A percentile compares a stretch with the other conserved stretches of the same genome.
phyloP scores from a whole-genome alignment of 345 rosid species.

The Populus alba region DNA sequence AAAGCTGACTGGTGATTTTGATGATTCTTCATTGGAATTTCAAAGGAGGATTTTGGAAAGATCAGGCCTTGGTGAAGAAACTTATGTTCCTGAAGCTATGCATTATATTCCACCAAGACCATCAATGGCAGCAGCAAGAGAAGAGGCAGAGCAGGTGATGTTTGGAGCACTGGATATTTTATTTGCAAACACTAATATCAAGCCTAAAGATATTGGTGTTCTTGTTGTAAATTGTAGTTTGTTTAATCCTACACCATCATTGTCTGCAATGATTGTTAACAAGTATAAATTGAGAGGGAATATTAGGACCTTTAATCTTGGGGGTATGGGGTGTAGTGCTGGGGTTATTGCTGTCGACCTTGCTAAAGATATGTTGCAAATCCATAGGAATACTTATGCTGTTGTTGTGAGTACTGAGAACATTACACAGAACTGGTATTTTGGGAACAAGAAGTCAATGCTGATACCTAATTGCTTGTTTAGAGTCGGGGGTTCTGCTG shows the following conservation, averaged over 20 bases:
- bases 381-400: constrained; percentile 81
- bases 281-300: constrained; percentile 82
- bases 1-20: constrained; percentile 59
- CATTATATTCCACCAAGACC: constrained; percentile 73
- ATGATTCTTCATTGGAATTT: constrained; percentile 77
- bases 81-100: constrained; percentile 78
- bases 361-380: constrained; percentile 80
- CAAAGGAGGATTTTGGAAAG: constrained; percentile 77
- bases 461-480: constrained; percentile 86
- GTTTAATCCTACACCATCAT: constrained; percentile 89
- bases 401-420: constrained; percentile 91
- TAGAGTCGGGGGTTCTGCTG: constrained; percentile 76
- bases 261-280: constrained; percentile 86
- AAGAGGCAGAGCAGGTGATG: constrained; percentile 93
- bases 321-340: constrained; percentile 96
- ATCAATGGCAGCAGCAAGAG: constrained; percentile 80
- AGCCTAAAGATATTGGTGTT: constrained; percentile 80
- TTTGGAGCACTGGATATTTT: constrained; percentile 73
- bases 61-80: constrained; percentile 92
- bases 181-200: constrained; percentile 61
- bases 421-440: constrained; percentile 92
- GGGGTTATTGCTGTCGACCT: constrained; percentile 80
- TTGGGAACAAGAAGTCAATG: constrained; percentile 88
- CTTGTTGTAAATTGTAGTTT: constrained; percentile 86
- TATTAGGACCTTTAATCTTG: constrained; percentile 65